Conservation (phyloP, 2,329 filamentous ascomycete genomes). For the Sporothrix globosa region DNA sequence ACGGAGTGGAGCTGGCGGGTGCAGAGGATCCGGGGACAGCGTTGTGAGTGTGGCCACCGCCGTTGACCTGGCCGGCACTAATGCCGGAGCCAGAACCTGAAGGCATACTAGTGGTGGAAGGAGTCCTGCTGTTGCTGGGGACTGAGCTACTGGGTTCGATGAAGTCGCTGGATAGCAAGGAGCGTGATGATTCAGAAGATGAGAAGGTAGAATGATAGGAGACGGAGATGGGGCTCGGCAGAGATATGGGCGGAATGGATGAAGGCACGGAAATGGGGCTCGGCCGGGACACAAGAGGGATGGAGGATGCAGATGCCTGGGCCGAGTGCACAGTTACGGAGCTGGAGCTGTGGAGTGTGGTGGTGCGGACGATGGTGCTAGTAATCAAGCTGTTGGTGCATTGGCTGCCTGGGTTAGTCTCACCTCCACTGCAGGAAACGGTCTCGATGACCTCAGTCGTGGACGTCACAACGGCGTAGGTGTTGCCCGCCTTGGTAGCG, state of each 20-base stretch:
- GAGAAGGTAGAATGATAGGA: conserved; percentile 11
- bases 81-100: neutral
- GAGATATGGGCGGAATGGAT: neutral
- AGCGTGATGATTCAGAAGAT: neutral
- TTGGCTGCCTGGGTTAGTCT: conserved; percentile 31
- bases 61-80: conserved; percentile 8
- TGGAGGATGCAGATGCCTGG: conserved; percentile 8
- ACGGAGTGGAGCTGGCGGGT: neutral
- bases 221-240: conserved; percentile 19
- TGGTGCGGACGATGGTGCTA: conserved; percentile 10
- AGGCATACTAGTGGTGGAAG: neutral
- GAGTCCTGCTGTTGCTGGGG: neutral
- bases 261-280: conserved; percentile 5
- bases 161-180: neutral
- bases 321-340: conserved; percentile 25
- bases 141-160: conserved; percentile 23
- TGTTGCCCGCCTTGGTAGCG: neutral
- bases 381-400: conserved; percentile 12
- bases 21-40: conserved; percentile 11
- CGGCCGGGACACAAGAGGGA: neutral
- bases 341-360: conserved; percentile 16
- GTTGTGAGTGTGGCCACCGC: conserved; percentile 20
- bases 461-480: conserved; percentile 23
- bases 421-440: conserved; percentile 34
- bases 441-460: conserved; percentile 30